Evolutionary conservation across 2,329 filamentous ascomycete genomes (phyloP), one percentile per base, ranked within the genome.

Genomic region (Colletotrichum neosansevieriae): DNA sequence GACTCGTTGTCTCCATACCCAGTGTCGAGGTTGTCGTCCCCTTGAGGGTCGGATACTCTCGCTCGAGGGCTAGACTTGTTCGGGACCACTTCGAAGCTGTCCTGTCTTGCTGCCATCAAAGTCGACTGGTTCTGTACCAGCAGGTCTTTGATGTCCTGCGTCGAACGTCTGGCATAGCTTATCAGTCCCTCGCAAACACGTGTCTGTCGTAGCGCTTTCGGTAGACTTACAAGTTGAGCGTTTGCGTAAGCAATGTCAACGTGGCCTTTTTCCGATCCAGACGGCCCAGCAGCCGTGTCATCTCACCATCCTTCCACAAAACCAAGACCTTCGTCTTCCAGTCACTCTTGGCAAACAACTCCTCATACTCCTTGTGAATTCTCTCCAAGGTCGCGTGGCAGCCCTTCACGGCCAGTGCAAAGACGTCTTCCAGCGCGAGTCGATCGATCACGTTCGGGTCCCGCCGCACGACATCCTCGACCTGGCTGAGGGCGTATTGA

Each of bases 231-330:
- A 69, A 24, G 2, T 69, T 69, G 6, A 69, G 45, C 2, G 67
- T 67, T 29, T 69, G 67, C n/a, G 63, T 67, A 17, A 69, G 32
- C 10, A 69, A 42, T 9, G 67, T 53, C 29, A 69, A 34, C 2
- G 62, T 69, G 12, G 67, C 67, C 29, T 69, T 69, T 15, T 69
- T 69, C 19, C 67, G 40, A 13, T 69, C 67, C 6, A 69, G 21
- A 5, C 67, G 56, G 4, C 36, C 63, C 5, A 69, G 44, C 1
- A 69, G 36, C 13, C 67, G 34, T 7, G 50, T 47, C 67, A 69
- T 67, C 36, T 69, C 67, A 1, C 63, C 63, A 12, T 69, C 67
- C 21, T 62, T 69, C 67, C 67, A 69, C 13, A 69, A n/a, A 0
- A 57, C 67, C 4, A 51, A 3, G 4, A 67, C 42, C 32, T 49